These are phyloP conservation scores for Globisporangium canariense DNA, from an alignment of 352 stramenopile genomes.

Conservation along the genomic window DNA sequence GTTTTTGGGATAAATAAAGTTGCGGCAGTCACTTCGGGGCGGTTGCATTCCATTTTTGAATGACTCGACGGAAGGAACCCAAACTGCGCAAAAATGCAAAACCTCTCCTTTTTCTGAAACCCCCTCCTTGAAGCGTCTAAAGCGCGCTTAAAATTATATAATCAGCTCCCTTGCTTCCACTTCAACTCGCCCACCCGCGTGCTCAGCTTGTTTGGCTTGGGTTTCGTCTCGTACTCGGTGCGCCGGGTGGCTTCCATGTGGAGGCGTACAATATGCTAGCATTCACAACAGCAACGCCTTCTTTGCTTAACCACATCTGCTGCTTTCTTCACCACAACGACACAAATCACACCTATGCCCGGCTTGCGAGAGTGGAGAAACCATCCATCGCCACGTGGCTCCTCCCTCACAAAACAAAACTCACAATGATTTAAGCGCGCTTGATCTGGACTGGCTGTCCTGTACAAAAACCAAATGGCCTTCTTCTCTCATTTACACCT, in stretches of 20 bases:
- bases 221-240: too few species aligned
- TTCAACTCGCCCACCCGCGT: conserved; percentile 6
- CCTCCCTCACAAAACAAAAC: background rate
- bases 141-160: conserved; percentile 13
- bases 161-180: background rate
- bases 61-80: too few species aligned
- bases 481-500: too few species aligned
- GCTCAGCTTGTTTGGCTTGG: background rate
- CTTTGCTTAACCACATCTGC: background rate
- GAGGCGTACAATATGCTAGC: too few species aligned
- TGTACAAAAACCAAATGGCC: too few species aligned
- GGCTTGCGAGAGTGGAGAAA: too few species aligned
- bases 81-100: too few species aligned
- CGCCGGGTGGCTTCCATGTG: too few species aligned
- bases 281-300: background rate
- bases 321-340: background rate
- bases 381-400: too few species aligned
- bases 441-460: conserved; percentile 1
- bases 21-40: background rate
- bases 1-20: too few species aligned
- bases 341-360: too few species aligned
- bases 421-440: conserved; percentile 18
- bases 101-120: conserved; percentile 5
- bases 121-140: background rate
- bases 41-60: conserved; percentile 1